These are phyloP conservation scores for Xeromyces bisporus DNA, from an alignment of 495 filamentous ascomycete genomes.

Conservation along the genomic window DNA sequence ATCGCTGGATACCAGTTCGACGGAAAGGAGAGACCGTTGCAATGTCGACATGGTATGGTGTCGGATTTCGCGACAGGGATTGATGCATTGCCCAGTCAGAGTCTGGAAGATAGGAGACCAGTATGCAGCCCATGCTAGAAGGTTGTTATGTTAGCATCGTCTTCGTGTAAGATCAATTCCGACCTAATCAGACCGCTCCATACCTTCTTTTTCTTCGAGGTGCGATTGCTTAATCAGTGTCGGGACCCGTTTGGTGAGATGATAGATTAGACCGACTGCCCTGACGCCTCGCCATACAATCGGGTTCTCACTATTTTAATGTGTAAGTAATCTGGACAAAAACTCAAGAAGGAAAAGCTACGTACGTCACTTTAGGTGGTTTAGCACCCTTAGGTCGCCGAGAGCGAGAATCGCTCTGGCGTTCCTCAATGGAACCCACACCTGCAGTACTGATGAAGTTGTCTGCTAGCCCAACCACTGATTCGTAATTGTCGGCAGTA, in stretches of 20 bases:
- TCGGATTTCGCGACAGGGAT: conserved; percentile 86
- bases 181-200: conserved; percentile 4
- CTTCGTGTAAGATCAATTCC: too few relatives aligned
- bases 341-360: conserved; percentile 1
- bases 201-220: conserved; percentile 71
- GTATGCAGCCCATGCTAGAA: conserved; percentile 86
- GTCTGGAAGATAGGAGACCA: conserved; percentile 91
- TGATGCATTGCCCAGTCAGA: conserved; percentile 76
- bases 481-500: conserved; percentile 89
- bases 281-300: conserved; percentile 62
- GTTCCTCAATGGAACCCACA: conserved; percentile 63
- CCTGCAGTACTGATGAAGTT: conserved; percentile 78
- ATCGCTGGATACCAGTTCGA: conserved; percentile 55
- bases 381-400: conserved; percentile 35
- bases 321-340: conserved; percentile 1
- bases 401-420: conserved; percentile 48
- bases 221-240: conserved; percentile 82
- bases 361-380: conserved; percentile 42
- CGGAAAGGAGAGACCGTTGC: conserved; percentile 70
- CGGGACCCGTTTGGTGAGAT: conserved; percentile 65
- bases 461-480: conserved; percentile 64
- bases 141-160: too few relatives aligned
- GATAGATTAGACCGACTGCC: conserved; percentile 62
- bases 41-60: conserved; percentile 76
- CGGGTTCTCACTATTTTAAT: conserved; percentile 44